Base-by-base conservation (phyloP, 495 filamentous ascomycete species). In the Pyrenula aspistea region DNA sequence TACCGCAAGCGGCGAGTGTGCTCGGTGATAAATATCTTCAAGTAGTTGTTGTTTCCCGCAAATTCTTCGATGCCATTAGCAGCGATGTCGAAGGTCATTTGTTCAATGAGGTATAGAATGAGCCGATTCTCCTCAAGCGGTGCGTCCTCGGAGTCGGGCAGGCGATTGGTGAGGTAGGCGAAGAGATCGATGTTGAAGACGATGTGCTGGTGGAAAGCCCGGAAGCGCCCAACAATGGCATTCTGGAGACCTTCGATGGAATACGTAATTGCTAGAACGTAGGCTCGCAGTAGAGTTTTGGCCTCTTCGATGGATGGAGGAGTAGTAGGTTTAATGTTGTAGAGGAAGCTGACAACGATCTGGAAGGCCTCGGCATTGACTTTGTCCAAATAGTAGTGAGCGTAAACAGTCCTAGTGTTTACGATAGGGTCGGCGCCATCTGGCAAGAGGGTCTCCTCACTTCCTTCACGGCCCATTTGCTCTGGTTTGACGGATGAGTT, bases 21-120 rank as follows among this genome's bases (percentile, higher is more conserved):
- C 31, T 42, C 31, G 31, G 15, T 4, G 15, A 42, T 42, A 15
- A 42, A 42, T 15, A 4, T 8, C 8, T 42, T 42, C 8, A 42
- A 8, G 31, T 8, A 42, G 4, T 42, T 15, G 15, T 42, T 42
- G 15, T 42, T 4, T 15, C 15, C 15, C 31, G 4, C 31, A 42
- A 42, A 42, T 4, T 42, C 31, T 42, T 42, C 31, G 31, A 8
- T 8, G 31, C 83, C 31, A 4, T 42, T 42, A 4, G 15, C 31
- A 4, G 31, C 31, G 31, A 42, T 42, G 31, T 42, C 31, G 31
- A 42, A 42, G 4, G 31, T 15, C 8, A 42, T 42, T 15, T 42
- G 31, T 15, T 42, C 31, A 42, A 42, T 42, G 31, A 42, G 15
- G 15, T 42, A 42, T 8, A 4, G 31, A 4, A 42, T 15, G 8